A percentile compares a stretch with the other conserved stretches of the same genome.
Evolutionary conservation across 805 yeast species (phyloP).

Genomic region (Aciculoconidium aculeatum): DNA sequence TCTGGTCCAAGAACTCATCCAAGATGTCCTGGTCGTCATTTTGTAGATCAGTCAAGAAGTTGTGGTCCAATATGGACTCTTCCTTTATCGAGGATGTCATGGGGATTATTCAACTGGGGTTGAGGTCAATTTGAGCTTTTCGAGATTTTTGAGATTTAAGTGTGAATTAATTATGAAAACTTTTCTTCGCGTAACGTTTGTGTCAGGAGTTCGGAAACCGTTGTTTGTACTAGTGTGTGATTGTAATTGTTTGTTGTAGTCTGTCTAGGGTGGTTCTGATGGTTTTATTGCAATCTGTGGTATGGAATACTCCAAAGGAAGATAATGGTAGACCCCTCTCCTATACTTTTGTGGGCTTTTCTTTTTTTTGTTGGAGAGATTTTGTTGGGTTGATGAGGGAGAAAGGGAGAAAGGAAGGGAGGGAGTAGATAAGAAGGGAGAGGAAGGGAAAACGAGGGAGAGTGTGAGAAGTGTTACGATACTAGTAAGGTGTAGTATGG

Average conservation of each 20-base stretch:
- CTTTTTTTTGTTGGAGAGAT: constrained; percentile 5
- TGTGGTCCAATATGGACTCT: constrained; percentile 19
- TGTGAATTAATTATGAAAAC: no score
- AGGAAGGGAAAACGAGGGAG: no score
- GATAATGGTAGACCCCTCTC: constrained; percentile 2
- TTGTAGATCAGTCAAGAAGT: constrained; percentile 14
- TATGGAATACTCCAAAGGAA: neutral
- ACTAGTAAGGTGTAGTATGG: no score
- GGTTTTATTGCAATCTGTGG: neutral
- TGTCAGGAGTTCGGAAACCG: constrained; percentile 1
- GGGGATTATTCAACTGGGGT: constrained; percentile 2
- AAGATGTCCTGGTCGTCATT: constrained; percentile 43
- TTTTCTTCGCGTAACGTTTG: neutral
- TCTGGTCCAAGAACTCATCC: constrained; percentile 52
- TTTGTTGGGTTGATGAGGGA: constrained; percentile 4
- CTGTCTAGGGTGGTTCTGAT: neutral
- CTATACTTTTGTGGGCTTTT: neutral
- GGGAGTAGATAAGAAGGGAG: no score
- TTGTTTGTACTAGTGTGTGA: constrained; percentile 1
- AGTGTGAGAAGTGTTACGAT: no score
- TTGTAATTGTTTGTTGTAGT: neutral
- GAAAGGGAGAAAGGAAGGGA: no score
- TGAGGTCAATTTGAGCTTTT: no score
- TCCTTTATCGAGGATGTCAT: constrained; percentile 19
- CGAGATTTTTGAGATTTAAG: no score